Evolutionary conservation across 1,139 yeast species (phyloP).

Genomic region (Kurtzmaniella quercitrusa): DNA sequence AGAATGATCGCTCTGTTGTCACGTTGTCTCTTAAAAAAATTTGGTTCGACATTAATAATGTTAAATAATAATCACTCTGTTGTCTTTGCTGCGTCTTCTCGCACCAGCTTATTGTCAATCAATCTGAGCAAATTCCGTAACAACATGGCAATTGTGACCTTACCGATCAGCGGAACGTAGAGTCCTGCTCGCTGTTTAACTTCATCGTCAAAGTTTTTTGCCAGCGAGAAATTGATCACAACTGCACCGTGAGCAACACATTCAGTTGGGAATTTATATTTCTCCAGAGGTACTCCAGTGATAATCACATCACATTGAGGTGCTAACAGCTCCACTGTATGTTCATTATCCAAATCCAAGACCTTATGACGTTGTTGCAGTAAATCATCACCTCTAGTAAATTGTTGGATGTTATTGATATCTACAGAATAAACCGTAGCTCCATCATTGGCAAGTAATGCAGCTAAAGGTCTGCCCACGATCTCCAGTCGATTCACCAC

Average conservation of each 20-base stretch:
- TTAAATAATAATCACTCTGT: background rate
- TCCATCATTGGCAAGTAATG: constrained; percentile 93
- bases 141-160: constrained; percentile 92
- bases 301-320: constrained; percentile 83
- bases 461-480: constrained; percentile 96
- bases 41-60: background rate
- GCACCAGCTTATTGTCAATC: constrained; percentile 54
- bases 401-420: constrained; percentile 79
- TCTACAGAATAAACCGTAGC: constrained; percentile 94
- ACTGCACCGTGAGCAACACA: constrained; percentile 82
- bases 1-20: too few species aligned
- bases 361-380: constrained; percentile 82
- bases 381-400: constrained; percentile 91
- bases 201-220: constrained; percentile 75
- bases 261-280: constrained; percentile 82
- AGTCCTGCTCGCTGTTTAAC: constrained; percentile 83
- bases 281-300: constrained; percentile 87
- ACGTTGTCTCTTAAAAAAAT: too few species aligned
- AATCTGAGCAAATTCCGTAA: constrained; percentile 81
- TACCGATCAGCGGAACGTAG: constrained; percentile 93
- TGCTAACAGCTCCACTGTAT: constrained; percentile 60
- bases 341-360: constrained; percentile 52
- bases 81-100: constrained; percentile 10
- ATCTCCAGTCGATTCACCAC: constrained; percentile 92
- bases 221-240: constrained; percentile 84